Percentiles rank a stretch among this genome's conserved stretches.
These are phyloP conservation scores for Penicillium rolfsii DNA, from an alignment of 2,329 filamentous ascomycete species.

Conservation along the genomic window DNA sequence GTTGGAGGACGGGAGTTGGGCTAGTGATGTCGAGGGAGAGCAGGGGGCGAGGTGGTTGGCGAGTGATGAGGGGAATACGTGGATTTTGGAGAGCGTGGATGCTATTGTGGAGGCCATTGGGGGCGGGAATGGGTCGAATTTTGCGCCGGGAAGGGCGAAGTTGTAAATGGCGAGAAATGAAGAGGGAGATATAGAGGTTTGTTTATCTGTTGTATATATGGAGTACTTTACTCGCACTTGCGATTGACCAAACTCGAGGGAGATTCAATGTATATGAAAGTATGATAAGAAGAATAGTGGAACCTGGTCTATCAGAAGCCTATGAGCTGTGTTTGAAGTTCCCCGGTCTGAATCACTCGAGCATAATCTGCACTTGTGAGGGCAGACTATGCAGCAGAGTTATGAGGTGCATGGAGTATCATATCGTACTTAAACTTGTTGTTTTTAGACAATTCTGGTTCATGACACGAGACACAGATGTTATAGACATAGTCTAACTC, in stretches of 20 bases:
- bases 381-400: no score
- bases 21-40: constrained; percentile 46
- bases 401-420: no score
- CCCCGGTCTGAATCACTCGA: neutral
- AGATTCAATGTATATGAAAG: neutral
- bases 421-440: no score
- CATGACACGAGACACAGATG: no score
- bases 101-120: constrained; percentile 58
- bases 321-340: no score
- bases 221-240: neutral
- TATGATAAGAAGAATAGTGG: neutral
- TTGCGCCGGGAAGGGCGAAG: constrained; percentile 55
- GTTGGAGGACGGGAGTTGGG: constrained; percentile 63
- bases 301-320: neutral
- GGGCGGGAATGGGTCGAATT: constrained; percentile 56
- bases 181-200: neutral
- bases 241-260: neutral
- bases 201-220: neutral
- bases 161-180: constrained; percentile 25
- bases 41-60: constrained; percentile 64
- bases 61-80: constrained; percentile 65
- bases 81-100: constrained; percentile 66
- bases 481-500: neutral
- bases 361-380: neutral
- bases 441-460: no score